Percentiles rank a stretch among this genome's conserved stretches.
These are phyloP conservation scores for Schizochytrium sp. DNA, from an alignment of 108 stramenopile genomes.

Conservation along the genomic window DNA sequence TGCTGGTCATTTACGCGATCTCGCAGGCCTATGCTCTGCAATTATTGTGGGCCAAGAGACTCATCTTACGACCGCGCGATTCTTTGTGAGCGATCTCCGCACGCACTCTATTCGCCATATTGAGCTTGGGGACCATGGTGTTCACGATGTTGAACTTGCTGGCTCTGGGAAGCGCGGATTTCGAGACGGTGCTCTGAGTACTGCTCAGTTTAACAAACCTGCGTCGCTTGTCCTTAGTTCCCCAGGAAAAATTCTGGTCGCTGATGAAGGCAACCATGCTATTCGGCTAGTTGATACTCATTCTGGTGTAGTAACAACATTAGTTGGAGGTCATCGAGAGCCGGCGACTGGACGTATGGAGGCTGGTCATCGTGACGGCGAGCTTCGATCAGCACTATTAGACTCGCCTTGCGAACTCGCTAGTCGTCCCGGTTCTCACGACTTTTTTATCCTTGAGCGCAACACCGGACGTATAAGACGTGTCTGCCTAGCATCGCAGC, in stretches of 20 bases:
- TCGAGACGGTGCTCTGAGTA: background rate
- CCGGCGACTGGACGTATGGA: background rate
- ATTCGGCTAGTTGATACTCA: background rate
- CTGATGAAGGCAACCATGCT: constrained; percentile 17
- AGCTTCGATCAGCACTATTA: background rate
- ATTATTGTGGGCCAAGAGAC: background rate
- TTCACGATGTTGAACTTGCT: background rate
- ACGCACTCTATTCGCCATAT: background rate
- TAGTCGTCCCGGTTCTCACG: background rate
- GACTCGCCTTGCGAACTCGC: background rate
- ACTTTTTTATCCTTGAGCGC: background rate
- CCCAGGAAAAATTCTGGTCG: background rate
- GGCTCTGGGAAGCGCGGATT: constrained; percentile 11
- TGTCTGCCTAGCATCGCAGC: background rate
- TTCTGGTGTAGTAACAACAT: background rate
- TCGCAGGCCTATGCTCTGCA: background rate
- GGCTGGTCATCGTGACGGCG: constrained; percentile 5
- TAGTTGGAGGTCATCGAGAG: background rate
- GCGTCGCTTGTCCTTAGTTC: background rate
- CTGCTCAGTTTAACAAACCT: constrained; percentile 2
- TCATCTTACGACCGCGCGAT: background rate
- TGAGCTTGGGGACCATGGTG: background rate
- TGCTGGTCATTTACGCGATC: background rate
- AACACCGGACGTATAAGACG: background rate
- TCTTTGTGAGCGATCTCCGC: background rate